Conservation (phyloP, 2,329 filamentous ascomycete species). For the Trichoderma hamatum region DNA sequence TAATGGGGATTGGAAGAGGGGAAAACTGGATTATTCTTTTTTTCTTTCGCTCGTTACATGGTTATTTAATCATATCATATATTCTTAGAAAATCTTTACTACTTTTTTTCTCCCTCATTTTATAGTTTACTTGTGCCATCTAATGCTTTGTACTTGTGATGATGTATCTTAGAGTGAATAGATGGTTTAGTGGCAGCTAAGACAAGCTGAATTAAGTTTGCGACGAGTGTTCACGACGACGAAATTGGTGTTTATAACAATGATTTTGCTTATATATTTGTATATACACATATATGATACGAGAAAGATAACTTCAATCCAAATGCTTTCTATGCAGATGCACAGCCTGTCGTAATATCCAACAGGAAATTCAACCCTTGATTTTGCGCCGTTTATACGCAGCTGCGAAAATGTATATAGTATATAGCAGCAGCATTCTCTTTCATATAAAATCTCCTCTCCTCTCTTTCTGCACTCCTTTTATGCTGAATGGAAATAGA, state of each 20-base stretch:
- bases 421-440: not conserved
- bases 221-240: not conserved
- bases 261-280: not conserved
- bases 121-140: not conserved
- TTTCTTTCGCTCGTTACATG: slow-evolving; percentile 1
- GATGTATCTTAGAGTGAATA: not conserved
- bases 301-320: not conserved
- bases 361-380: not conserved
- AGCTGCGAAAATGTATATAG: not conserved
- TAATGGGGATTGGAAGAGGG: not conserved
- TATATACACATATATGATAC: not conserved
- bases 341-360: not conserved
- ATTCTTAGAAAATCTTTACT: not conserved
- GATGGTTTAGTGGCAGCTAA: not conserved
- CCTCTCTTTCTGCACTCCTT: not conserved
- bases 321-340: not conserved
- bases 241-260: not conserved
- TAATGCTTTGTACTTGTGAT: not conserved
- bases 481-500: not conserved
- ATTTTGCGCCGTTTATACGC: not conserved
- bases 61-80: slow-evolving; percentile 12
- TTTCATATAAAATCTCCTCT: not conserved
- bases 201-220: not conserved
- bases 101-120: not conserved
- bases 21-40: not conserved